Evolutionary conservation across 2,329 filamentous ascomycete species (phyloP).

Genomic region (Ceratocystis papillata): DNA sequence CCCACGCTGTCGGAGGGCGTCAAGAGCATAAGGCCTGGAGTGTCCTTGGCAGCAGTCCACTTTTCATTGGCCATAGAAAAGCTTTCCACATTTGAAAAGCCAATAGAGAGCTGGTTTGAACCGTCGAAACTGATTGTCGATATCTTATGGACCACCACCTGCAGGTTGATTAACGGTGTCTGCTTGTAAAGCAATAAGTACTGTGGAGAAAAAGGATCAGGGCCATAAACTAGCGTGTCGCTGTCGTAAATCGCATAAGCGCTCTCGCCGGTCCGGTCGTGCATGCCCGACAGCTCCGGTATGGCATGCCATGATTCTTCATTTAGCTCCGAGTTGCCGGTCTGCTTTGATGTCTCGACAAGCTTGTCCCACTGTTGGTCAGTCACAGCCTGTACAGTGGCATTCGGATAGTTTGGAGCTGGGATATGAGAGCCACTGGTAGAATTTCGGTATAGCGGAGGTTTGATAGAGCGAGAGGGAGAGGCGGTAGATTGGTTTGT

Average conservation of each 20-base stretch:
- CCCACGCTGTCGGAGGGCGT: neutral
- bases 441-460: neutral
- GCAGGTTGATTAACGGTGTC: conserved; percentile 6
- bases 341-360: neutral
- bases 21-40: neutral
- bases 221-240: conserved; percentile 10
- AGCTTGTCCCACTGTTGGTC: conserved; percentile 13
- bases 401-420: neutral
- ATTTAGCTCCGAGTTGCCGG: neutral
- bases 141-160: neutral
- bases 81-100: neutral
- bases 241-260: conserved; percentile 6
- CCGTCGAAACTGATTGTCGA: neutral
- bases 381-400: neutral
- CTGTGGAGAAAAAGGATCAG: neutral
- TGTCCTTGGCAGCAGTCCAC: neutral
- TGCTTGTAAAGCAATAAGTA: conserved; percentile 3
- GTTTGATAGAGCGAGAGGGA: neutral
- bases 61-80: conserved; percentile 3
- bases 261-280: neutral
- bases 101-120: neutral
- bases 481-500: neutral
- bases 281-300: conserved; percentile 2
- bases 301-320: neutral
- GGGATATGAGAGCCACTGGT: neutral